Evolutionary conservation across 257 asterid genomes (phyloP).

Genomic region (Ehretia macrophylla): DNA sequence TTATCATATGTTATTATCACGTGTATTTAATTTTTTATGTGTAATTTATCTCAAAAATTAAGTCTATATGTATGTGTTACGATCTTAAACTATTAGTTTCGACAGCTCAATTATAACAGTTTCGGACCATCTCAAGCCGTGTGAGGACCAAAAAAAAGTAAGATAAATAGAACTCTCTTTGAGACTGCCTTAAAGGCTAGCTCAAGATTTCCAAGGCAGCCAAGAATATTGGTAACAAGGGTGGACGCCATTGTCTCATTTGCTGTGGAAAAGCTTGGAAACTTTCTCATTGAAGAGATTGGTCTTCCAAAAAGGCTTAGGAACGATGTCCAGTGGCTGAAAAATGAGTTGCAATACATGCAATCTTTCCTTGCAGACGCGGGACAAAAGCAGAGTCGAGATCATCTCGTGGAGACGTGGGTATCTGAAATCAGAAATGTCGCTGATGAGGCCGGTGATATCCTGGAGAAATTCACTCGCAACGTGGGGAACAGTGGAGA

Average conservation of each 20-base stretch:
- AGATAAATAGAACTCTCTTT: too few species aligned
- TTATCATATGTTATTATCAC: too few species aligned
- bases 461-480: neutral
- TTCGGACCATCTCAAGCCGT: too few species aligned
- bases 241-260: neutral
- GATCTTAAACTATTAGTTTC: too few species aligned
- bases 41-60: too few species aligned
- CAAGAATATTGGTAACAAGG: too few species aligned
- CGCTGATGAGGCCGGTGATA: neutral
- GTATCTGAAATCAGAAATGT: neutral
- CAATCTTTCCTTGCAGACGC: neutral
- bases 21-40: too few species aligned
- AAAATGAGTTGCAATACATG: neutral
- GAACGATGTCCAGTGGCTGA: slow-evolving; percentile 2
- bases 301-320: neutral
- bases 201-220: too few species aligned
- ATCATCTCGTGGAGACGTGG: neutral
- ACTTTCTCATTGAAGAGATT: neutral
- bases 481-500: neutral
- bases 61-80: too few species aligned
- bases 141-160: too few species aligned
- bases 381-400: neutral
- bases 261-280: neutral
- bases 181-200: too few species aligned
- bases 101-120: too few species aligned